Base-by-base conservation (phyloP, 2,329 filamentous ascomycete genomes). In the Aspergillus quadricinctus region DNA sequence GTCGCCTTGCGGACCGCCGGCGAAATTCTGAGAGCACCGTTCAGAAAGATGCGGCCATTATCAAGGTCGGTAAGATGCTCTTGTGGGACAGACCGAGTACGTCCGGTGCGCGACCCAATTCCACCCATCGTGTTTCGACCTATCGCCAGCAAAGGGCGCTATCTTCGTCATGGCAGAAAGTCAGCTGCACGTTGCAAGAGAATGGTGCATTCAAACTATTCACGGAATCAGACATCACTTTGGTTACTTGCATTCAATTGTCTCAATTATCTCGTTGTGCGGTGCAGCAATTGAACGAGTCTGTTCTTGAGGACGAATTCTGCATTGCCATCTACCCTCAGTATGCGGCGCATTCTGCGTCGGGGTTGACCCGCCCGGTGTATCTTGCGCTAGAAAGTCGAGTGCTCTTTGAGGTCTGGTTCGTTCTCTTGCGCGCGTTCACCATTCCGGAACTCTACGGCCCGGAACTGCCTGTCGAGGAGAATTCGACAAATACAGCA, bases 321-420 rank as follows among this genome's bases (percentile, higher is more conserved):
- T 97, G 92, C 76, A 89, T 99, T 61, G 92, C 90, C 52, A 93
- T 99, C 49, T 97, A 97, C 68, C 93, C 94, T 17, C 92, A 93
- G 60, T 97, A 99, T 73, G 87, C 90, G 0, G 82, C 88, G 9
- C 85, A 85, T 21, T 83, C 90, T 1, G 88, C 85, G 2, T 83
- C 88, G 19, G 80, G 93, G 55, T 88, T 93, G 28, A 87, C 91
- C 57, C 86, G 90, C n/a, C 93, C 94, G 0, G 87, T 97, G 37
- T 97, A 96, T 69, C 80, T 99, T 35, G 89, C 90, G 3, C 76
- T 97, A 48, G 93, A 97, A 64, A 92, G 85, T 27, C 84, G 92
- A 45, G 86, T 96, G 6, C 80, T 96, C n/a, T 96, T 95, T 66
- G 94, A 99, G 71, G 94, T 97, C 11, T 99, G 94, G 94, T 93